phyloP scores from a whole-genome alignment of 2,329 filamentous ascomycete genomes.

The Leptographium radiaticola region DNA sequence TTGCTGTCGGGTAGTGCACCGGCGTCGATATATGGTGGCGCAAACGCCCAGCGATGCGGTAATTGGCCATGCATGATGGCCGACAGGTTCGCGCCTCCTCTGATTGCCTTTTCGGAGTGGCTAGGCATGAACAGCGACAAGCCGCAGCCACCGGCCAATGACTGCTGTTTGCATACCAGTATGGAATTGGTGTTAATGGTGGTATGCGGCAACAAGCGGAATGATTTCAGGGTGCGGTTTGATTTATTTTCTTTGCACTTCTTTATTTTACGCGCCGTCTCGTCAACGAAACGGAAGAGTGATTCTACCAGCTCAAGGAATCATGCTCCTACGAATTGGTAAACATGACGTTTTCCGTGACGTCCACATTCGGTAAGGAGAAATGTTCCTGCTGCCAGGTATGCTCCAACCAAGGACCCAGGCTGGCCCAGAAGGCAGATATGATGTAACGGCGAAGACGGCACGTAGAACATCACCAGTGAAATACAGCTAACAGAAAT shows the following conservation, averaged over 20 bases:
- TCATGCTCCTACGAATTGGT: slow-evolving; percentile 1
- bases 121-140: neutral
- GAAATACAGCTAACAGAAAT: no score
- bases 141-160: neutral
- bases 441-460: no score
- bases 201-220: neutral
- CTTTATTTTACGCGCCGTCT: neutral
- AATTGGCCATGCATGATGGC: neutral
- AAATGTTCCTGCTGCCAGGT: neutral
- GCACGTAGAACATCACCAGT: no score
- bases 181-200: neutral
- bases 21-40: no score
- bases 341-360: neutral
- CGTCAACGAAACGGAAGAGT: slow-evolving; percentile 1
- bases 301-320: slow-evolving; percentile 2
- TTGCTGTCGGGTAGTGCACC: no score
- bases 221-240: neutral
- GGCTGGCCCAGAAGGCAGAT: no score
- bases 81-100: neutral
- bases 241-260: no score
- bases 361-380: neutral
- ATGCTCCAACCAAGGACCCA: no score
- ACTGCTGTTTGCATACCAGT: neutral
- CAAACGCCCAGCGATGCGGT: neutral
- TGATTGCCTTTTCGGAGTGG: neutral